These are phyloP conservation scores for Opeltia flavorubescens DNA, from an alignment of 495 filamentous ascomycete genomes.

Conservation along the genomic window DNA sequence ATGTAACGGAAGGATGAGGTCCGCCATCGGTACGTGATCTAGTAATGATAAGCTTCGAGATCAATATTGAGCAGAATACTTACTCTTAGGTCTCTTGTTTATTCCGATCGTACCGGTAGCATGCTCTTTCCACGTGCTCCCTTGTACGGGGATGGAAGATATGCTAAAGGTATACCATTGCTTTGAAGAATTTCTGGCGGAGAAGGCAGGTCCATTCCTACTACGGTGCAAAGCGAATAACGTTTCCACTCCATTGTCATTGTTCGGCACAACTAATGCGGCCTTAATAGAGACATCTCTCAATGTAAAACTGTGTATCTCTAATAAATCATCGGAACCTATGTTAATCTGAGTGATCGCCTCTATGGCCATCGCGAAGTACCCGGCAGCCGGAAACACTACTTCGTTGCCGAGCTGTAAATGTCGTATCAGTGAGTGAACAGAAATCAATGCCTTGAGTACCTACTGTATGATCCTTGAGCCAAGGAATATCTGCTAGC, in stretches of 20 bases:
- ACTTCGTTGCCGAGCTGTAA: conserved; percentile 16
- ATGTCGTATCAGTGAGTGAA: background rate
- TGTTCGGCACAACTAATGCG: background rate
- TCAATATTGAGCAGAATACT: background rate
- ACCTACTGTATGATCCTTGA: conserved; percentile 21
- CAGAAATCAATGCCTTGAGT: too few species aligned
- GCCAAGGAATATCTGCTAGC: conserved; percentile 22
- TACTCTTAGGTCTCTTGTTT: background rate
- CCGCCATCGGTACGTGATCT: background rate
- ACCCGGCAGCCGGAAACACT: conserved; percentile 41
- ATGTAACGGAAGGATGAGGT: background rate
- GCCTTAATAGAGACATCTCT: conserved; percentile 7
- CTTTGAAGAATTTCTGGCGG: conserved; percentile 3
- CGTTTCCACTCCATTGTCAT: background rate
- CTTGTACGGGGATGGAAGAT: conserved; percentile 12
- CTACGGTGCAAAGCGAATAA: conserved; percentile 23
- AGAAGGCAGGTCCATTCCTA: conserved; percentile 22
- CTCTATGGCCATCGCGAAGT: conserved; percentile 46
- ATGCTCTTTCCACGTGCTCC: conserved; percentile 10
- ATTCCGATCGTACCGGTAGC: conserved; percentile 10
- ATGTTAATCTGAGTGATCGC: conserved; percentile 25
- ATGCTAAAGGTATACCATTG: conserved; percentile 18
- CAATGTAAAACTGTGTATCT: conserved; percentile 13
- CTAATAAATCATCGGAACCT: background rate
- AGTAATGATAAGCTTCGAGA: background rate